These are phyloP conservation scores for Botrytis hyacinthi DNA, from an alignment of 2,329 filamentous ascomycete species.

Conservation along the genomic window DNA sequence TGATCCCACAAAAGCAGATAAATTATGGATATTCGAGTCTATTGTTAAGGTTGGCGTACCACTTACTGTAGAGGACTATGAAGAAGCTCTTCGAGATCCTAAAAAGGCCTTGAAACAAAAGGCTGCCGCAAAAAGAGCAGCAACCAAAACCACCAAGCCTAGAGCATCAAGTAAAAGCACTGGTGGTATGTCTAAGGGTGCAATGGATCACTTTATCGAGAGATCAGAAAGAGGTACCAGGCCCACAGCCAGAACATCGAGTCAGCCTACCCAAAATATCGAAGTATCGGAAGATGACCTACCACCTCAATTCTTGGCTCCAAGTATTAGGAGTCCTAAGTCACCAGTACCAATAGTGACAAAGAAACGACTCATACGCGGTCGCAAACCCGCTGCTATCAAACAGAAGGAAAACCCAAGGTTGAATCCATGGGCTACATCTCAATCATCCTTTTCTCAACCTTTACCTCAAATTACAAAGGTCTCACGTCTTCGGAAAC, in stretches of 20 bases:
- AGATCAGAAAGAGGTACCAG: conserved; percentile 32
- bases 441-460: conserved; percentile 15
- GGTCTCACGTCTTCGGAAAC: not conserved
- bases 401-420: conserved; percentile 14
- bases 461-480: conserved; percentile 8
- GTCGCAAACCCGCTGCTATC: not conserved
- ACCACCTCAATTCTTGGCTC: conserved; percentile 25
- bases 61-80: conserved; percentile 63
- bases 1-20: conserved; percentile 63
- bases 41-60: conserved; percentile 65
- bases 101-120: conserved; percentile 31
- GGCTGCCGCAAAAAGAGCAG: conserved; percentile 30
- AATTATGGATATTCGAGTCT: conserved; percentile 66
- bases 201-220: conserved; percentile 39
- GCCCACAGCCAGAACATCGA: conserved; percentile 13
- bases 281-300: conserved; percentile 17
- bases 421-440: conserved; percentile 17
- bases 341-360: not conserved
- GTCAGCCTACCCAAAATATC: not conserved
- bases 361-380: conserved; percentile 10
- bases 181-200: conserved; percentile 37
- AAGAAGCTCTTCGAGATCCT: conserved; percentile 42
- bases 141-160: conserved; percentile 16
- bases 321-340: not conserved
- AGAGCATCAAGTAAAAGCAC: conserved; percentile 25